These are phyloP conservation scores for Cyclotella cryptica DNA, from an alignment of 108 stramenopile species.

Conservation along the genomic window DNA sequence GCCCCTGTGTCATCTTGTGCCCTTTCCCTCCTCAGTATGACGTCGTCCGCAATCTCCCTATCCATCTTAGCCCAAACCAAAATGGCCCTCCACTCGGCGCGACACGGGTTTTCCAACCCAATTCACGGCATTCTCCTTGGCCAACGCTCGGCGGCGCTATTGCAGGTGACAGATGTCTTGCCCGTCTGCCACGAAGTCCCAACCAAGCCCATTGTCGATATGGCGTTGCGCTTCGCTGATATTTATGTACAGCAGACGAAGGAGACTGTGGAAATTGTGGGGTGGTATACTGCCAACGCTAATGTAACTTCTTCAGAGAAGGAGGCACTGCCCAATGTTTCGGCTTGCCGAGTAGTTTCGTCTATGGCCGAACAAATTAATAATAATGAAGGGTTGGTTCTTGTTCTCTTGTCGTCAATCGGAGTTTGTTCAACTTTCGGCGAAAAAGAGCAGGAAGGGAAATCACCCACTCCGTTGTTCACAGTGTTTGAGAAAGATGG, in stretches of 20 bases:
- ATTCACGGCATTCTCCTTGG: constrained; percentile 78
- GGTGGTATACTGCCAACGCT: constrained; percentile 75
- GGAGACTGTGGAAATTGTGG: constrained; percentile 52
- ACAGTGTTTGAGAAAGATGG: constrained; percentile 23
- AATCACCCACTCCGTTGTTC: background rate
- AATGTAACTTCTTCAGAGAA: constrained; percentile 8
- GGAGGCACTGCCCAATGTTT: constrained; percentile 25
- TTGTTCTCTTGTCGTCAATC: constrained; percentile 19
- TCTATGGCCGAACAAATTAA: constrained; percentile 32
- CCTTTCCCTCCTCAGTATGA: background rate
- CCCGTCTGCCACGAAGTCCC: constrained; percentile 83
- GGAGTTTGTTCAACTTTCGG: background rate
- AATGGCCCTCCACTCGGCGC: constrained; percentile 68
- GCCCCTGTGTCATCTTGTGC: too few species aligned
- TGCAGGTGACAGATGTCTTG: constrained; percentile 53
- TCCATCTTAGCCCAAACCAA: constrained; percentile 35
- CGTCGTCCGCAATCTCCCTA: constrained; percentile 17
- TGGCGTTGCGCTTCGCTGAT: constrained; percentile 56
- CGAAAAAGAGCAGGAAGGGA: background rate
- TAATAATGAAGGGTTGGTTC: constrained; percentile 2
- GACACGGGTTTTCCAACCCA: constrained; percentile 43
- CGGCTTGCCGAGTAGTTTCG: constrained; percentile 39
- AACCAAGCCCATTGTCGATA: constrained; percentile 71
- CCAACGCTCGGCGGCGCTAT: background rate
- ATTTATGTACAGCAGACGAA: constrained; percentile 25